A percentile compares a stretch with the other conserved stretches of the same genome.
These are phyloP conservation scores for Rhodomyrtus tomentosa DNA, from an alignment of 345 rosid genomes.

Conservation along the genomic window DNA sequence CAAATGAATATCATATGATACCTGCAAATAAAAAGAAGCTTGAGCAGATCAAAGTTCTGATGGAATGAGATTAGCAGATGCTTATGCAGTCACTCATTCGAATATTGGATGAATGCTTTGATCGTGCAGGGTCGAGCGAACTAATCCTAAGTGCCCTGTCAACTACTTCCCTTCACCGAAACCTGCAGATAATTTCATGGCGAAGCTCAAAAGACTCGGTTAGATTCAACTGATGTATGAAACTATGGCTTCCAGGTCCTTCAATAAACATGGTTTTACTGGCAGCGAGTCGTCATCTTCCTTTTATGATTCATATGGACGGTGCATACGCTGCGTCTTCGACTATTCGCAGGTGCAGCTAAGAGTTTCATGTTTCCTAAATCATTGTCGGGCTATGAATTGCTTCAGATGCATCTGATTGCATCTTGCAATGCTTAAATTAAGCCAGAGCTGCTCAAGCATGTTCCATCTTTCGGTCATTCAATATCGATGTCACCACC, in stretches of 20 bases:
- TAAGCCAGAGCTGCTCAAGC: background rate
- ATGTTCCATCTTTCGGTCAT: background rate
- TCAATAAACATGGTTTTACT: background rate
- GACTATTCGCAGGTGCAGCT: background rate
- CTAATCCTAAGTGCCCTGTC: background rate
- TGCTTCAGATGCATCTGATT: background rate
- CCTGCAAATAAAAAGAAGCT: no score
- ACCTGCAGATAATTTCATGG: background rate
- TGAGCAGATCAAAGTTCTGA: background rate
- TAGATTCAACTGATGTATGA: background rate
- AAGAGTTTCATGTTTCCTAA: background rate
- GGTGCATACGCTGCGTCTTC: background rate
- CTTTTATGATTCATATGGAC: background rate
- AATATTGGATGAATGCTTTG: background rate
- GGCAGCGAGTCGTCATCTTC: background rate
- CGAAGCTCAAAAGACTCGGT: background rate
- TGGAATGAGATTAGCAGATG: background rate
- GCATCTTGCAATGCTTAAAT: background rate
- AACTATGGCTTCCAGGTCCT: background rate
- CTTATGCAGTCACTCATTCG: background rate
- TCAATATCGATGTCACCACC: no score
- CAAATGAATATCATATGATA: background rate
- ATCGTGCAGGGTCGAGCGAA: slow-evolving; percentile 1
- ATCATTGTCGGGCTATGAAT: background rate
- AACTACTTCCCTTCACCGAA: background rate